Base-by-base conservation (phyloP, 2,329 filamentous ascomycete species). In the Alternaria brassicae region DNA sequence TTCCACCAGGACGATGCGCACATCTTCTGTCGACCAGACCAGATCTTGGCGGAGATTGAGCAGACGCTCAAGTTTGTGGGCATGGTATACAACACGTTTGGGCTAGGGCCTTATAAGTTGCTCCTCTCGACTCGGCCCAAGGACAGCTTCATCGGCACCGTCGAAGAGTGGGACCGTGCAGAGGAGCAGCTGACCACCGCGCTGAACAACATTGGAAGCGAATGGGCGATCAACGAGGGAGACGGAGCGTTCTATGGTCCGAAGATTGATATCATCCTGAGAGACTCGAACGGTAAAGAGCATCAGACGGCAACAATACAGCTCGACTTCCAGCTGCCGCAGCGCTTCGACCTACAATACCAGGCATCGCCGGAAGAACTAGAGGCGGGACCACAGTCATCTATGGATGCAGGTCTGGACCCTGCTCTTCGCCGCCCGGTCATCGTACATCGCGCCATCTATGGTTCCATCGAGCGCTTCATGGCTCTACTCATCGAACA, bases 1-100 rank as follows among this genome's bases (percentile, higher is more conserved):
- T 96, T 96, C 77, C 91, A 95, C 77, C 93, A 96, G 74, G 93
- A 96, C 74, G 92, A 96, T 74, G 91, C 91, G 6, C 92, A 96
- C 77, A 95, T 96, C 62, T 96, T 96, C 77, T 96, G 92, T 76
- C 87, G 90, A 1, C 90, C 90, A 6, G 83, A 84, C 45, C 91
- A 95, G 77, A 91, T 94, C 58, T 82, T 88, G 65, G 81, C 85
- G 3, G 91, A 95, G 78, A 94, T 95, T 56, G 83, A 84, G 53
- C 85, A 85, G 61, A 92, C 91, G 2, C 78, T 95, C 44, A 86
- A 89, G 34, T 94, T 95, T 75, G 88, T 94, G 49, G 84, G 86
- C 52, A 85, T 88, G 70, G 87, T 91, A 0, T 93, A 94, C 76
- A 81, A 82, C 21, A 88, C 89, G 0, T 86, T 95, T 61, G 83